Conservation (phyloP, 805 yeast species). For the Spathaspora girioi region DNA sequence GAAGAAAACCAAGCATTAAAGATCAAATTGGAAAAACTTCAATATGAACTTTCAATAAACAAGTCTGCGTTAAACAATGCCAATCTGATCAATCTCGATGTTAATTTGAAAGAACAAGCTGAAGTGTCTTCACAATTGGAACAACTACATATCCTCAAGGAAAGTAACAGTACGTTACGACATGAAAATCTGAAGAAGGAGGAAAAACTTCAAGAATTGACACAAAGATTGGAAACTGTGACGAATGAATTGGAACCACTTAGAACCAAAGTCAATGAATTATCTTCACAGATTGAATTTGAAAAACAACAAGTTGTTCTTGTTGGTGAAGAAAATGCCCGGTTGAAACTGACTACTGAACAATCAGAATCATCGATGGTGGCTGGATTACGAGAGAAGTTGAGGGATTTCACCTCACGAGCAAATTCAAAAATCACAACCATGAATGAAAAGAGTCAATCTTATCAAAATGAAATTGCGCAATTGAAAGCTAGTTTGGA, state of each 20-base stretch:
- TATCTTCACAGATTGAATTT: slow-evolving; percentile 19
- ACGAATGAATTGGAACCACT: slow-evolving; percentile 42
- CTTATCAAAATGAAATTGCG: slow-evolving; percentile 19
- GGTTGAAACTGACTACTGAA: slow-evolving; percentile 15
- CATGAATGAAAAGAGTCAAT: slow-evolving; percentile 21
- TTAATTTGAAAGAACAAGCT: slow-evolving; percentile 36
- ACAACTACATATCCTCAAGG: slow-evolving; percentile 61
- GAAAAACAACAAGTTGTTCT: slow-evolving; percentile 10
- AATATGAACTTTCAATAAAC: slow-evolving; percentile 42
- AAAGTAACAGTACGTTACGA: slow-evolving; percentile 64
- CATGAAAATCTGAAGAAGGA: slow-evolving; percentile 36
- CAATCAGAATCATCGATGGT: not conserved
- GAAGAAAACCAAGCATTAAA: slow-evolving; percentile 55
- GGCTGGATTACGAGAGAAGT: slow-evolving; percentile 18
- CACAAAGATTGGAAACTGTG: slow-evolving; percentile 30
- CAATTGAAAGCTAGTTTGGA: slow-evolving; percentile 4
- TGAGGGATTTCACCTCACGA: slow-evolving; percentile 14
- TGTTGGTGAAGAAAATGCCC: slow-evolving; percentile 17
- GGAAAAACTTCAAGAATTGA: slow-evolving; percentile 30
- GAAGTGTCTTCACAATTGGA: slow-evolving; percentile 51
- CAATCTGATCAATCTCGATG: slow-evolving; percentile 18
- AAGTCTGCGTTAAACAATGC: slow-evolving; percentile 30
- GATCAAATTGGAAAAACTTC: slow-evolving; percentile 45
- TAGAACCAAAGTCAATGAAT: slow-evolving; percentile 31
- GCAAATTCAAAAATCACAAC: slow-evolving; percentile 21